Conservation (phyloP, 2,329 filamentous ascomycete species). For the Phaeomoniella chlamydospora region DNA sequence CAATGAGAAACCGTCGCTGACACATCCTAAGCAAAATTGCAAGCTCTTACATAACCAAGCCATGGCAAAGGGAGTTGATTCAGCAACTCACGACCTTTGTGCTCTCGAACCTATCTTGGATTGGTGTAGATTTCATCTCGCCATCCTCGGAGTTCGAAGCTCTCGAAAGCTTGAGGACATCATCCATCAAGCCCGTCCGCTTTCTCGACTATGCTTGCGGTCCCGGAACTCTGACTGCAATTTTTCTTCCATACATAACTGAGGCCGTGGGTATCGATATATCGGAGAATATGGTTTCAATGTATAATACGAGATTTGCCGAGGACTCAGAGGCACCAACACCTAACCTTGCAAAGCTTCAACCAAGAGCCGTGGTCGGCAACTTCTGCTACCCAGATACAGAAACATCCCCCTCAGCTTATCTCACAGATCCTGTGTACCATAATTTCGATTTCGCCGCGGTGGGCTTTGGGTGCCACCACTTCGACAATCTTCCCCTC, state of each 20-base stretch:
- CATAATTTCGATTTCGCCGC: constrained; percentile 54
- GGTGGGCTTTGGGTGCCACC: constrained; percentile 51
- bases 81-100: constrained; percentile 10
- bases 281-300: constrained; percentile 53
- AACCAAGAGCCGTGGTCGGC: constrained; percentile 39
- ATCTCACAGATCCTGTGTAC: constrained; percentile 47
- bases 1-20: no score
- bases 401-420: constrained; percentile 32
- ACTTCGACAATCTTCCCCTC: constrained; percentile 50
- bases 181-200: no score
- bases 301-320: constrained; percentile 48
- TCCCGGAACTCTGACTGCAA: constrained; percentile 37
- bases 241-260: constrained; percentile 46
- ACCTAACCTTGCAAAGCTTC: constrained; percentile 37
- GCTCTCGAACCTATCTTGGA: constrained; percentile 8
- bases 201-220: constrained; percentile 68
- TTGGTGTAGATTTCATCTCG: constrained; percentile 10
- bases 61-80: constrained; percentile 9
- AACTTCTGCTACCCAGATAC: constrained; percentile 35
- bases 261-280: constrained; percentile 56
- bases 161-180: background rate
- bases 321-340: constrained; percentile 19
- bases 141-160: constrained; percentile 5
- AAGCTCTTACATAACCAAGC: constrained; percentile 8
- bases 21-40: constrained; percentile 11